Evolutionary conservation across 2,329 filamentous ascomycete genomes (phyloP), one percentile per base, ranked within the genome.

Genomic region (Escovopsis sp.): DNA sequence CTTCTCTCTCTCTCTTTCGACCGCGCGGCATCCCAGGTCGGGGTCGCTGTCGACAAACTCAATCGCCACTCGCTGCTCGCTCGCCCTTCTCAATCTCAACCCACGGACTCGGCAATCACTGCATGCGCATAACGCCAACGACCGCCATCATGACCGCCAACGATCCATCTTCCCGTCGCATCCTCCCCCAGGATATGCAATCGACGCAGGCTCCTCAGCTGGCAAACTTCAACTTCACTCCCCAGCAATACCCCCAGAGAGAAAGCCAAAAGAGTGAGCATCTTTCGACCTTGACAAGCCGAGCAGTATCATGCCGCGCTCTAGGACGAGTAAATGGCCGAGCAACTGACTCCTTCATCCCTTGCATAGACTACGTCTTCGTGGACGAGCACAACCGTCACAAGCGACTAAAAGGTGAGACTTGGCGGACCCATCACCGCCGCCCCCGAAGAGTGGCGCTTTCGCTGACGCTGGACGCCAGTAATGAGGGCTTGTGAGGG

Each of bases 341-440:
- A 9, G 28, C 40, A 33, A 34, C 44, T 42, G 39, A 41, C 37
- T 33, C 33, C 15, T 23, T 11, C 19, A 12, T 37, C 36, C 28
- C 18, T 49, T 15, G 43, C 43, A 48, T 42, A 94, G 88, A 95
- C 62, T 96, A 95, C 83, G 91, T 96, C 55, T 96, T 96, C 59
- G 91, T 96, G 45, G 89, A 96, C 63, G 89, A 96, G 63, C 91
- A 96, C 64, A 96, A 96, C 67, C 82, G 91, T 49, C 91, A 96
- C 65, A 96, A 96, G 66, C 78, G 89, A 54, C 69, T 96, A 49
- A 96, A 96, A 73, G 86, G 86, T 91, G 75, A 52, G 43, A 33
- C 32, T n/a, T 23, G 5, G 3, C 6, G 28, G 8, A 33, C 4
- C 11, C 4, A 32, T 7, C 28, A 32, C 11, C 4, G 12, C 12